Percentiles rank a stretch among this genome's conserved stretches.
These are phyloP conservation scores for Euphrasia confusa DNA, from an alignment of 257 asterid species.

Conservation along the genomic window DNA sequence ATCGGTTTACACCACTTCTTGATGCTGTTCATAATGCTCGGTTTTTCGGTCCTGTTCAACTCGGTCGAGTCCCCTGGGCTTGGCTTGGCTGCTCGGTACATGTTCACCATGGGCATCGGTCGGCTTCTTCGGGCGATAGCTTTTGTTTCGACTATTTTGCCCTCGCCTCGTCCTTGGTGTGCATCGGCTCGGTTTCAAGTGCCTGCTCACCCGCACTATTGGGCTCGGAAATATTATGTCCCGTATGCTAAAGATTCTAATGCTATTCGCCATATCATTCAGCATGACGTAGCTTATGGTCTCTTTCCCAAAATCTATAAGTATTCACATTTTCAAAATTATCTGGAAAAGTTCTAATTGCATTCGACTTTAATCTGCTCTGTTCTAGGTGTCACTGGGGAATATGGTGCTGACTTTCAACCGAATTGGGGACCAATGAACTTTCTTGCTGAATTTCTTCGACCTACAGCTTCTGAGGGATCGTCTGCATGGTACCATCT, in stretches of 20 bases:
- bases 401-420: constrained; percentile 41
- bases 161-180: constrained; percentile 99
- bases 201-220: constrained; percentile 72
- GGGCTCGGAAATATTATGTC: constrained; percentile 85
- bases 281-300: constrained; percentile 76
- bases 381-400: constrained; percentile 62
- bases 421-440: constrained; percentile 94
- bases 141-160: constrained; percentile 85
- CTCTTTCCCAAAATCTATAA: not conserved
- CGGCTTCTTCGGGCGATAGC: constrained; percentile 84
- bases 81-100: constrained; percentile 87
- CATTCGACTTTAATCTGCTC: constrained; percentile 8
- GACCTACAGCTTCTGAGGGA: constrained; percentile 79
- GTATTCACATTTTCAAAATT: too few relatives aligned
- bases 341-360: not conserved
- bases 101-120: constrained; percentile 96
- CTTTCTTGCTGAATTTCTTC: constrained; percentile 74
- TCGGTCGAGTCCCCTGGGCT: constrained; percentile 96
- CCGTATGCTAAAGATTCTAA: constrained; percentile 75
- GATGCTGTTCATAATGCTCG: constrained; percentile 95
- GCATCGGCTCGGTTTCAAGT: constrained; percentile 77
- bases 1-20: constrained; percentile 92
- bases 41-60: constrained; percentile 77
- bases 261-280: constrained; percentile 66
- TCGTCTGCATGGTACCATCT: constrained; percentile 69